Conservation (phyloP, 2,329 filamentous ascomycete genomes). For the Sclerotinia subarctica region DNA sequence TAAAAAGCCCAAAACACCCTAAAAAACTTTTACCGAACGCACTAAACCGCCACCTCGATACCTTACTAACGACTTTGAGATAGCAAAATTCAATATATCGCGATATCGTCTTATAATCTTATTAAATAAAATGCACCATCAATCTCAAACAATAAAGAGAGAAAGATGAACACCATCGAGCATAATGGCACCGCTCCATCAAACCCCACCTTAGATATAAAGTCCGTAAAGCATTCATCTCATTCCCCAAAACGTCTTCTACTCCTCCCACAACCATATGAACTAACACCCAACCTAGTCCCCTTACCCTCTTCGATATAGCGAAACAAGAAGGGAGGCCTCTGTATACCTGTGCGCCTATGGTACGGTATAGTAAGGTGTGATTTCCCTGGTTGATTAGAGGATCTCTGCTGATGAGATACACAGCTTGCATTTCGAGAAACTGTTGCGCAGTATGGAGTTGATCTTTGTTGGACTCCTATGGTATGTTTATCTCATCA, state of each 20-base stretch:
- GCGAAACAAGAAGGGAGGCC: conserved; percentile 52
- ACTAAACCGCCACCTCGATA: not conserved
- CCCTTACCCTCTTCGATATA: conserved; percentile 57
- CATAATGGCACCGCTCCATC: not conserved
- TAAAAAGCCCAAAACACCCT: conserved; percentile 10
- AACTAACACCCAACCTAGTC: conserved; percentile 41
- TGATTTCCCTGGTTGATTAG: not conserved
- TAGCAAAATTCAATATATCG: not conserved
- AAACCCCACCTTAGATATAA: conserved; percentile 18
- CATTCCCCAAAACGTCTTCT: not conserved
- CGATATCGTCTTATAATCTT: not conserved
- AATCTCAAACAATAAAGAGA: not conserved
- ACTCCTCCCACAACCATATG: not conserved
- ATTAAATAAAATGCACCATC: not conserved
- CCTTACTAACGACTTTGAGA: not conserved
- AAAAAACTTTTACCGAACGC: conserved; percentile 18
- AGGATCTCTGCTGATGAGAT: not conserved
- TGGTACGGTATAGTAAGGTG: conserved; percentile 63
- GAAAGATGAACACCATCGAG: conserved; percentile 1
- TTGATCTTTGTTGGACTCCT: conserved; percentile 67
- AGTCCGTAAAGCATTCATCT: not conserved
- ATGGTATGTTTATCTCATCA: conserved; percentile 46
- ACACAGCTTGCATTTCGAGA: conserved; percentile 64
- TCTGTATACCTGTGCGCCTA: conserved; percentile 60
- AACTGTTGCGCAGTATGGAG: conserved; percentile 61